Base-by-base conservation (phyloP, 495 filamentous ascomycete genomes). In the Penicillium chermesinum region DNA sequence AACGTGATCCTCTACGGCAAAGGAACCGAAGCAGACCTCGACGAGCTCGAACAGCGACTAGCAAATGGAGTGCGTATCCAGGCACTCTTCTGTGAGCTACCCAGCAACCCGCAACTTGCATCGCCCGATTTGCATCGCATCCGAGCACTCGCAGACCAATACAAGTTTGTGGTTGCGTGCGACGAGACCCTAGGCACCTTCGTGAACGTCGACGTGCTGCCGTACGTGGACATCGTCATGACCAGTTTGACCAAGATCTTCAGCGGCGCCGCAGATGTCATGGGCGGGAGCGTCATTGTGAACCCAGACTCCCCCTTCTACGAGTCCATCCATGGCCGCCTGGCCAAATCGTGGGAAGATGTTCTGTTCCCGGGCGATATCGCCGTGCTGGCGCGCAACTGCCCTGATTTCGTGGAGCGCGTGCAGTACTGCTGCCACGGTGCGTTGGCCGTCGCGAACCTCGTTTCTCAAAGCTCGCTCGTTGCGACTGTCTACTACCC, bases 181-280 rank as follows among this genome's bases (percentile, higher is more conserved):
- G 77, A 80, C 54, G 77, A 80, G 10, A 79, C 75, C 0, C 55
- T 75, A 19, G 72, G 66, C 1, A 73, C 64, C 6, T 72, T 72
- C n/a, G 66, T 63, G 51, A 81, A 81, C 45, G 54, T 77, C 18
- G 69, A 78, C 47, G 34, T 67, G 0, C 16, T 62, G 12, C 46
- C 30, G 1, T 39, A 55, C n/a, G 61, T 49, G 0, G 66, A 70
- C 39, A 47, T 70, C 12, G 39, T 70, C 2, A 43, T 61, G 30
- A 56, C 60, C 0, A 59, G 53, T 6, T 51, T 70, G 20, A 61
- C 62, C 17, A 70, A 70, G 54, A 50, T 44, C 9, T 64, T 66
- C 40, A 59, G 43, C 40, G 65, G 65, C 0, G 44, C 22, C 20
- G 56, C 49, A 18, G 58, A 69, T 41, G 60, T 66, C 9, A 53